phyloP scores from a whole-genome alignment of 2,329 filamentous ascomycete species.

The Penicillium sp. region DNA sequence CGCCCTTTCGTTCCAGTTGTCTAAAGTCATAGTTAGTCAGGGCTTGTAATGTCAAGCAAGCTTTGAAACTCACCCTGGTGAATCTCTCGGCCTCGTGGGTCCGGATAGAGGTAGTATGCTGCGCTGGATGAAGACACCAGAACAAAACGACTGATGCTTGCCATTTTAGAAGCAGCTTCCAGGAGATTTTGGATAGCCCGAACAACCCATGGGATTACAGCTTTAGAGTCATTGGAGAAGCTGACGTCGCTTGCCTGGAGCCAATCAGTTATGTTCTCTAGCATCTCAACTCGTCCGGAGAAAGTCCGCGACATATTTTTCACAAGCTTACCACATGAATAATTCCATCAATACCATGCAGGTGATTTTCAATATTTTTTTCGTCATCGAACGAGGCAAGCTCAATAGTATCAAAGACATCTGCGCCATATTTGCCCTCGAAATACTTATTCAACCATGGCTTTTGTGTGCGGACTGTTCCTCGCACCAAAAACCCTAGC shows the following conservation, averaged over 20 bases:
- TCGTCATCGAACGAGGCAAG: conserved; percentile 41
- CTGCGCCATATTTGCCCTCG: conserved; percentile 25
- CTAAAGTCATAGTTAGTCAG: background rate
- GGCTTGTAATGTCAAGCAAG: background rate
- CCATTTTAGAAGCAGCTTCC: conserved; percentile 26
- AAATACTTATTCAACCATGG: conserved; percentile 40
- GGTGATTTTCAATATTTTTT: conserved; percentile 42
- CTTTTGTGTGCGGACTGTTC: conserved; percentile 44
- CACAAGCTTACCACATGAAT: conserved; percentile 18
- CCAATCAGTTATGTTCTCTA: background rate
- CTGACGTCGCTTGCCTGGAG: conserved; percentile 18
- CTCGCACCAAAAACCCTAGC: conserved; percentile 46
- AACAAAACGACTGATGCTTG: conserved; percentile 8
- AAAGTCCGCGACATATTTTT: background rate
- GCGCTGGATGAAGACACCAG: conserved; percentile 9
- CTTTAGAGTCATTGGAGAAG: conserved; percentile 43
- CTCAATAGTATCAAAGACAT: conserved; percentile 39
- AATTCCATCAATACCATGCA: conserved; percentile 37
- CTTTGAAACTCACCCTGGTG: conserved; percentile 5
- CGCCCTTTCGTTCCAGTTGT: conserved; percentile 18
- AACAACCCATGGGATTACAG: conserved; percentile 45
- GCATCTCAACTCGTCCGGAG: background rate
- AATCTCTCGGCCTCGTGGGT: conserved; percentile 6
- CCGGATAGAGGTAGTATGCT: background rate
- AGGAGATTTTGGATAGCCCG: conserved; percentile 38